Evolutionary conservation across 2,329 filamentous ascomycete species (phyloP).

Genomic region (Botryotinia narcissicola): DNA sequence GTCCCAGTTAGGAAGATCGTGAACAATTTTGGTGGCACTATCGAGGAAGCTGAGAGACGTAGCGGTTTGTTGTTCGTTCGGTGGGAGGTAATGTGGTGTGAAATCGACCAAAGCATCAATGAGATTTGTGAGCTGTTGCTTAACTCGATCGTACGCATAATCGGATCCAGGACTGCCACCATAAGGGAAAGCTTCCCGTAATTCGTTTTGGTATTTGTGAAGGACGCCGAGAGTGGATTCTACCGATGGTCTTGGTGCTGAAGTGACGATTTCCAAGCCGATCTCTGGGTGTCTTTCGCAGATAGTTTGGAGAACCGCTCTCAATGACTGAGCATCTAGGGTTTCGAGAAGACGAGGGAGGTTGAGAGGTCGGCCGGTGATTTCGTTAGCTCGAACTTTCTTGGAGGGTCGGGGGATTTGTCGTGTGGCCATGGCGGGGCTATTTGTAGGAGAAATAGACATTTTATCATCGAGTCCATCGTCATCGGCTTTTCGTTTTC

Average conservation of each 20-base stretch:
- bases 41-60: conserved; percentile 85
- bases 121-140: conserved; percentile 73
- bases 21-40: conserved; percentile 84
- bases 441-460: conserved; percentile 82
- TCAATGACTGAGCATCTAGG: conserved; percentile 78
- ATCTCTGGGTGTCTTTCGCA: conserved; percentile 88
- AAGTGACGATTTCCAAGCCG: conserved; percentile 76
- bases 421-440: conserved; percentile 71
- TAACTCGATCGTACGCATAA: conserved; percentile 92
- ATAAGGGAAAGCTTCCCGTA: conserved; percentile 79
- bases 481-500: conserved; percentile 85
- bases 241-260: conserved; percentile 84
- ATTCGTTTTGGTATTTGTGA: conserved; percentile 72
- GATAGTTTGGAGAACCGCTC: conserved; percentile 82
- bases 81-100: conserved; percentile 91
- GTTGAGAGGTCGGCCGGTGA: conserved; percentile 63
- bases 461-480: conserved; percentile 79
- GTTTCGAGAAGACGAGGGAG: conserved; percentile 87
- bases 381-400: conserved; percentile 61
- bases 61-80: conserved; percentile 80
- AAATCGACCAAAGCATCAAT: conserved; percentile 91
- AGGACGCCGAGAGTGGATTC: conserved; percentile 77
- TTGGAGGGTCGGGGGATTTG: conserved; percentile 66
- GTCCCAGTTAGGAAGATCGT: conserved; percentile 87
- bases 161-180: conserved; percentile 83